These are phyloP conservation scores for Fonsecaea erecta DNA, from an alignment of 2,329 filamentous ascomycete genomes.

Conservation along the genomic window DNA sequence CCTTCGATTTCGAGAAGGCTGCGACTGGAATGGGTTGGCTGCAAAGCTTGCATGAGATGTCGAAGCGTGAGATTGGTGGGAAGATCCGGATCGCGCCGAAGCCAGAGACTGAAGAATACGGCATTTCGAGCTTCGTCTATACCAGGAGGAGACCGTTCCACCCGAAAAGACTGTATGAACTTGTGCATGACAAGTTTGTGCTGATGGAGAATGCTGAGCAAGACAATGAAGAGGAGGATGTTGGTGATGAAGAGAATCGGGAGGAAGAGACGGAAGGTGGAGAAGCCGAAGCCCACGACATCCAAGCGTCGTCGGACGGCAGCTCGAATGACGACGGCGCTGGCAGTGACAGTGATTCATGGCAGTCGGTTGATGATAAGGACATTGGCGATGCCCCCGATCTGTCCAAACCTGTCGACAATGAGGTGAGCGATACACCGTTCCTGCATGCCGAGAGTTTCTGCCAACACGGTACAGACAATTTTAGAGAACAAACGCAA, in stretches of 20 bases:
- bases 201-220: conserved; percentile 45
- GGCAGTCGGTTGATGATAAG: no score
- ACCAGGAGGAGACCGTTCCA: conserved; percentile 60
- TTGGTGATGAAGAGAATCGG: background rate
- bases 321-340: background rate
- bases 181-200: conserved; percentile 54
- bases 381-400: no score
- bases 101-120: conserved; percentile 74
- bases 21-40: conserved; percentile 72
- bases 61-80: conserved; percentile 60
- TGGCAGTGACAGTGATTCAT: background rate
- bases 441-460: background rate
- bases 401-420: no score
- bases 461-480: conserved; percentile 42
- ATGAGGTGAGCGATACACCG: no score
- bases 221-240: conserved; percentile 4
- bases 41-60: conserved; percentile 71
- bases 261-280: background rate
- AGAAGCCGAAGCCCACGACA: no score
- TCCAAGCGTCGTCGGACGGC: background rate
- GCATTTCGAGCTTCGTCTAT: conserved; percentile 73
- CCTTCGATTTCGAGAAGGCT: conserved; percentile 68
- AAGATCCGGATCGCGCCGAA: conserved; percentile 65
- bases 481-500: conserved; percentile 1
- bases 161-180: conserved; percentile 46